A percentile compares a stretch with the other conserved stretches of the same genome.
Conservation (phyloP, 805 yeast genomes). For the Torulaspora quercuum region DNA sequence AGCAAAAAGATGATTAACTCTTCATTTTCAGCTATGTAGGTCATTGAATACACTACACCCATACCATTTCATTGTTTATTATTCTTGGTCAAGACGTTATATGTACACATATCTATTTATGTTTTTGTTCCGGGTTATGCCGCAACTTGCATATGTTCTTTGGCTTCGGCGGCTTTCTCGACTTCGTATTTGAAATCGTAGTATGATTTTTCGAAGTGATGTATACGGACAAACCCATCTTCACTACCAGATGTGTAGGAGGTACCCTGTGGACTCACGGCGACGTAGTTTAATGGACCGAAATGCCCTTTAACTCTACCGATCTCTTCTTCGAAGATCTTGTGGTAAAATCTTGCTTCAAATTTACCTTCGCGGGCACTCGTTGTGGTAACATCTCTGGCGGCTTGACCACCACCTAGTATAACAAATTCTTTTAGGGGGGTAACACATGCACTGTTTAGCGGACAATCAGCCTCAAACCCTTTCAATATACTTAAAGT, state of each 20-base stretch:
- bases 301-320: conserved; percentile 98
- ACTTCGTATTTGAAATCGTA: conserved; percentile 91
- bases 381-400: conserved; percentile 97
- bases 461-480: conserved; percentile 84
- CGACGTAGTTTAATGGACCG: conserved; percentile 94
- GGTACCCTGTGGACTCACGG: conserved; percentile 90
- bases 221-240: conserved; percentile 95
- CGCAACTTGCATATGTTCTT: conserved; percentile 33
- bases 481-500: conserved; percentile 67
- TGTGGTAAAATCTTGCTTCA: conserved; percentile 94
- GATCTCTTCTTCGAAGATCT: conserved; percentile 89
- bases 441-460: conserved; percentile 93
- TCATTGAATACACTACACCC: too few species aligned
- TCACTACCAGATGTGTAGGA: conserved; percentile 97
- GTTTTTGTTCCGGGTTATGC: conserved; percentile 1
- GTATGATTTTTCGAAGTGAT: conserved; percentile 87
- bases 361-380: conserved; percentile 90
- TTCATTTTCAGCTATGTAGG: conserved; percentile 2
- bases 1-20: not conserved
- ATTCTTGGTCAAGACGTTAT: too few species aligned
- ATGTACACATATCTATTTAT: conserved; percentile 7
- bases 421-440: conserved; percentile 89
- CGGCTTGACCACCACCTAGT: conserved; percentile 99
- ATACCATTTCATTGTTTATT: too few species aligned
- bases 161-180: conserved; percentile 68